Percentiles rank a stretch among this genome's conserved stretches.
These are phyloP conservation scores for Lentinula boryana DNA, from an alignment of 768 basidiomycete genomes.

Conservation along the genomic window DNA sequence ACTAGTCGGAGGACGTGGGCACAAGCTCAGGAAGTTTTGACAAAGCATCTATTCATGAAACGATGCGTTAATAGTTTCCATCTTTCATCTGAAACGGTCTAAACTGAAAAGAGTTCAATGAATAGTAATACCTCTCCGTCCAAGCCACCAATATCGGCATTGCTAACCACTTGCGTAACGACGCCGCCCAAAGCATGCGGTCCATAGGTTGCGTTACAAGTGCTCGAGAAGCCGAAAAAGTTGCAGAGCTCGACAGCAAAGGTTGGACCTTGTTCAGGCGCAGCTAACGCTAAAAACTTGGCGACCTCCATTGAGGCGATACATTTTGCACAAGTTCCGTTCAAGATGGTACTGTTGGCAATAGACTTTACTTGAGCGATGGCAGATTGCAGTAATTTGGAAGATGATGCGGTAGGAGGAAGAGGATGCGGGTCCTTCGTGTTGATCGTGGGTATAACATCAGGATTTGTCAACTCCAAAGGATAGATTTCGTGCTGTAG, in stretches of 20 bases:
- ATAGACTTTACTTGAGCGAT: conserved; percentile 54
- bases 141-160: conserved; percentile 64
- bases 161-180: conserved; percentile 66
- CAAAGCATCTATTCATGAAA: conserved; percentile 41
- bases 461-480: conserved; percentile 55
- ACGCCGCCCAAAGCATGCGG: conserved; percentile 46
- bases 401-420: conserved; percentile 47
- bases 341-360: conserved; percentile 44
- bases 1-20: conserved; percentile 50
- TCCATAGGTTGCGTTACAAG: conserved; percentile 46
- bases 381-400: conserved; percentile 44
- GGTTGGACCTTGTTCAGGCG: conserved; percentile 52
- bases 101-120: neutral
- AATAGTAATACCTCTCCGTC: conserved; percentile 56
- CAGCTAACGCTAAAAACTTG: conserved; percentile 62
- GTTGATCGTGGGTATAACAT: conserved; percentile 51
- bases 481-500: conserved; percentile 54
- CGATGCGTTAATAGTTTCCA: neutral
- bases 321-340: conserved; percentile 51
- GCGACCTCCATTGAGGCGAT: conserved; percentile 53
- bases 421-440: conserved; percentile 60
- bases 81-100: neutral
- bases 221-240: conserved; percentile 43
- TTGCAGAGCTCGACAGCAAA: conserved; percentile 59
- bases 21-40: conserved; percentile 50